A percentile compares a stretch with the other conserved stretches of the same genome.
Evolutionary conservation across 2,329 filamentous ascomycete genomes (phyloP).

Genomic region (Hymenoscyphus fraxineus): DNA sequence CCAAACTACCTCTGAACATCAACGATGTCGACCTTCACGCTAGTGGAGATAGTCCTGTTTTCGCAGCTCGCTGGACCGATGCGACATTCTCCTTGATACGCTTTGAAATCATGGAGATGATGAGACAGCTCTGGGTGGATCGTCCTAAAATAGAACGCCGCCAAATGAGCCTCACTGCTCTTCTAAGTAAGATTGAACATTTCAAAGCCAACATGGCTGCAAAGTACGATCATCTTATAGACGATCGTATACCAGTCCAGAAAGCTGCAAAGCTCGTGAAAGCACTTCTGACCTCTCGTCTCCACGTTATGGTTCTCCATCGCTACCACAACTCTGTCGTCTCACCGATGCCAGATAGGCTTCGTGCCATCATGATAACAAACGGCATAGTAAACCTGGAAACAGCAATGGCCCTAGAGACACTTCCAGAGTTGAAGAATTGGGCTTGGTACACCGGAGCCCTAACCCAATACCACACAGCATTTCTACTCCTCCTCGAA

Average conservation of each 20-base stretch:
- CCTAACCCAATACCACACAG: conserved; percentile 68
- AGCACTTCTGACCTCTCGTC: conserved; percentile 57
- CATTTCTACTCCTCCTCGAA: conserved; percentile 65
- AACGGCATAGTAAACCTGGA: conserved; percentile 54
- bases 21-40: conserved; percentile 60
- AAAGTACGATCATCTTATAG: conserved; percentile 62
- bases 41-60: conserved; percentile 40
- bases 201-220: conserved; percentile 62
- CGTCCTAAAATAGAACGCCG: conserved; percentile 60
- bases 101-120: conserved; percentile 71
- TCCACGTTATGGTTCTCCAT: conserved; percentile 66
- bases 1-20: conserved; percentile 66
- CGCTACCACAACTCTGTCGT: conserved; percentile 51
- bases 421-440: conserved; percentile 45
- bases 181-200: conserved; percentile 65
- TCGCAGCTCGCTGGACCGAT: conserved; percentile 56
- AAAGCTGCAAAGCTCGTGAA: conserved; percentile 61
- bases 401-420: conserved; percentile 51
- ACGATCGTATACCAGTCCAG: conserved; percentile 57
- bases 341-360: conserved; percentile 53
- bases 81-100: conserved; percentile 65
- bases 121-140: conserved; percentile 67
- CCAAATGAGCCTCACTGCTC: conserved; percentile 57
- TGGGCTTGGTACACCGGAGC: conserved; percentile 72
- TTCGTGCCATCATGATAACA: conserved; percentile 61